A percentile compares a stretch with the other conserved stretches of the same genome.
Conservation (phyloP, 768 basidiomycete genomes). For the Trametes meyenii region DNA sequence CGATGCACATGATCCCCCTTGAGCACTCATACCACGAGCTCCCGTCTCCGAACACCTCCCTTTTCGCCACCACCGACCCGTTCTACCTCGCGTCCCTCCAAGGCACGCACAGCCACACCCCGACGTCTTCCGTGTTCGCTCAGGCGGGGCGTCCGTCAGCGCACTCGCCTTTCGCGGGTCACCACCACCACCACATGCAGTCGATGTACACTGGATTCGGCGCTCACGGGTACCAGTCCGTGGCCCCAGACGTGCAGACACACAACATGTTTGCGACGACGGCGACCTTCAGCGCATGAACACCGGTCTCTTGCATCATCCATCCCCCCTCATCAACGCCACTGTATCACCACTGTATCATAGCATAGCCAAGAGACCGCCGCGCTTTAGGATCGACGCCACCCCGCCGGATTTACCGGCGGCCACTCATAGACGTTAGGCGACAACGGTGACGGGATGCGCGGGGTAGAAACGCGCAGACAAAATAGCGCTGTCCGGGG, state of each 20-base stretch:
- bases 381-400: background rate
- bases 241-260: constrained; percentile 22
- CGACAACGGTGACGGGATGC: background rate
- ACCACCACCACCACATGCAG: constrained; percentile 19
- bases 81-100: constrained; percentile 51
- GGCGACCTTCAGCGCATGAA: constrained; percentile 19
- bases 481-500: background rate
- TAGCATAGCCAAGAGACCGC: constrained; percentile 14
- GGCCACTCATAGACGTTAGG: background rate
- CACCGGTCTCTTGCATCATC: background rate
- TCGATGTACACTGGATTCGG: constrained; percentile 14
- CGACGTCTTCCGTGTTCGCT: constrained; percentile 39
- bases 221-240: constrained; percentile 16
- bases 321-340: constrained; percentile 7
- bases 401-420: background rate
- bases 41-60: constrained; percentile 34
- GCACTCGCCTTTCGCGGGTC: constrained; percentile 43
- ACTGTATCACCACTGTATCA: constrained; percentile 23
- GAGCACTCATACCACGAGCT: constrained; percentile 29
- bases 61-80: constrained; percentile 51
- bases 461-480: background rate
- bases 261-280: constrained; percentile 21
- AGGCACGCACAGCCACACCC: constrained; percentile 31
- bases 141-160: constrained; percentile 42
- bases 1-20: constrained; percentile 20